Evolutionary conservation across 345 rosid genomes (phyloP), one percentile per base, ranked within the genome.

Genomic region (Trapa bicornis): DNA sequence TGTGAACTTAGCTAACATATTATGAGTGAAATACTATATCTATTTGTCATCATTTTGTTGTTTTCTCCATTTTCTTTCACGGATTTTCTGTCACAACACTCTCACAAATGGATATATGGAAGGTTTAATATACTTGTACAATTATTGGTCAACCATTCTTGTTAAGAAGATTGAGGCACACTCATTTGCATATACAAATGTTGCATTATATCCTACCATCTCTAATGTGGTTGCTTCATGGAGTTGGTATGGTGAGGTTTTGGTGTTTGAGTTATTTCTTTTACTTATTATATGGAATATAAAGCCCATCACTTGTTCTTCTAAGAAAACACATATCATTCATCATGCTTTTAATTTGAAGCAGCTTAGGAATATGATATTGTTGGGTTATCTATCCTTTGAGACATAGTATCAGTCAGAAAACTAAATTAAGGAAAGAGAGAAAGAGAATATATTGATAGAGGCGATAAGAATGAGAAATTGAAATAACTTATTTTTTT

Each of bases 21-120:
- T 22, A 22, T 22, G 29, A 22, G 29, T 22, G 29, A 22, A 22
- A 22, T 22, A 22, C 29, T 22, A 22, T 22, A 22, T 22, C 29
- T 22, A 22, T 22, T 22, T 22, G 29, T 22, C 29, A 22, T 22
- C 29, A 22, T 22, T 22, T 22, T 22, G 29, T 22, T 22, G 29
- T 22, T 22, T 22, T 22, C 29, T 22, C 29, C 29, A 22, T 22
- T 22, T 22, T 22, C 29, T 22, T 22, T 22, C 29, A 22, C 29
- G 29, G 29, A 22, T 22, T 22, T 22, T 22, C 29, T 22, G 29
- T 22, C 29, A 22, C 29, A 22, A 83, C 77, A 80, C 68, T 39
- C 84, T 91, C 37, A 85, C 72, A 66, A 81, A 93, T 1, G 96
- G 93, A 66, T 89, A 92, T 43, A 86, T 96, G 2, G 95, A 88